phyloP scores from a whole-genome alignment of 805 yeast genomes.

The Candida succiphila region DNA sequence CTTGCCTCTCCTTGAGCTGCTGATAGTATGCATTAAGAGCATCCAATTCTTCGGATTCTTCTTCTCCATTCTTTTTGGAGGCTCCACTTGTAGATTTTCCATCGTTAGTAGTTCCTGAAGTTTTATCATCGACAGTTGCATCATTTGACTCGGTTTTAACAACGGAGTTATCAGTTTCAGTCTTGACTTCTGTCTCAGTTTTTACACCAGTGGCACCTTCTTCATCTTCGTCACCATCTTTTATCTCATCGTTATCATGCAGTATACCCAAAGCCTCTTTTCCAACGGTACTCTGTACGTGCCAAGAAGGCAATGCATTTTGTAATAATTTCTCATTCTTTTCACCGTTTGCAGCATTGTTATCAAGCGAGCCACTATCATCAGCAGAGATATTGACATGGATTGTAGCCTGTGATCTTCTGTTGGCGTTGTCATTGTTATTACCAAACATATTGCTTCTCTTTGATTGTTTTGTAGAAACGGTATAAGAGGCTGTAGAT shows the following conservation, averaged over 20 bases:
- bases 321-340: slow-evolving; percentile 69
- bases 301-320: slow-evolving; percentile 97
- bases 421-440: slow-evolving; percentile 21
- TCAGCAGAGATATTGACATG: slow-evolving; percentile 85
- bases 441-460: slow-evolving; percentile 5
- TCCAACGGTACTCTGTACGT: slow-evolving; percentile 83
- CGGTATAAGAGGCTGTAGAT: slow-evolving; percentile 60
- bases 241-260: slow-evolving; percentile 17
- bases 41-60: slow-evolving; percentile 48
- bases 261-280: slow-evolving; percentile 44
- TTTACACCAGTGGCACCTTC: slow-evolving; percentile 9
- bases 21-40: slow-evolving; percentile 71
- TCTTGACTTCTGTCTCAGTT: slow-evolving; percentile 7
- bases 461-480: slow-evolving; percentile 24
- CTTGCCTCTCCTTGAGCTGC: slow-evolving; percentile 61
- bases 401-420: slow-evolving; percentile 67
- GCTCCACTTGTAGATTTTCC: background rate
- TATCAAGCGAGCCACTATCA: too few relatives aligned
- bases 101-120: background rate
- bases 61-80: slow-evolving; percentile 2
- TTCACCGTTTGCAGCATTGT: slow-evolving; percentile 40
- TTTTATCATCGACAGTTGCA: background rate
- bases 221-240: slow-evolving; percentile 8
- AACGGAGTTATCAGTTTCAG: slow-evolving; percentile 2
- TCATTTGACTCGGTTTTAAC: background rate